phyloP scores from a whole-genome alignment of 306 rosid genomes.

The Abrus pulchellus region DNA sequence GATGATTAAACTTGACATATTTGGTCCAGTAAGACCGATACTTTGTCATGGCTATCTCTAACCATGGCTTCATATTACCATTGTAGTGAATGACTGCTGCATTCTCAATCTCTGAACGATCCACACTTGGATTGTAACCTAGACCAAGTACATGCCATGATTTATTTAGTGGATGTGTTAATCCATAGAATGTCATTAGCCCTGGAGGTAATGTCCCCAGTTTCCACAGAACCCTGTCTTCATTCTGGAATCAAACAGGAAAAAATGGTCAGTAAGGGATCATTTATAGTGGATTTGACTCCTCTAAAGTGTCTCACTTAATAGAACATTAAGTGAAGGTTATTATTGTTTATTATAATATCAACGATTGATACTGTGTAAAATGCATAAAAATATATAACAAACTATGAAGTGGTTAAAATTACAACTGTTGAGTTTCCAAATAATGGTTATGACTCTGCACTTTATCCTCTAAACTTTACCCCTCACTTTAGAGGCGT shows the following conservation, averaged over 20 bases:
- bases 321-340: neutral
- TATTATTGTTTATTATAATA: neutral
- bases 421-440: neutral
- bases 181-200: conserved; percentile 87
- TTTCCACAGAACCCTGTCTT: conserved; percentile 94
- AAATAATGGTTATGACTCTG: neutral
- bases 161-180: conserved; percentile 83
- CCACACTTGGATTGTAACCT: conserved; percentile 94
- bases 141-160: conserved; percentile 99
- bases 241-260: conserved; percentile 67
- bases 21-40: conserved; percentile 90
- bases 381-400: neutral
- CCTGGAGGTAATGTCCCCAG: conserved; percentile 98
- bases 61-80: conserved; percentile 98
- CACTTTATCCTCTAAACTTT: neutral
- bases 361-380: neutral
- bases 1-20: conserved; percentile 84
- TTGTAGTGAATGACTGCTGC: conserved; percentile 97
- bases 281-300: neutral
- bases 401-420: neutral
- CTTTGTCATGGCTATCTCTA: conserved; percentile 91
- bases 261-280: conserved; percentile 32
- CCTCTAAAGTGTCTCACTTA: neutral
- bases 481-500: neutral
- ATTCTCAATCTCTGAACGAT: conserved; percentile 72